Evolutionary conservation across 176 grass and related monocot species (phyloP), one percentile per base, ranked within the genome.

Genomic region (Thinopyrum elongatum): DNA sequence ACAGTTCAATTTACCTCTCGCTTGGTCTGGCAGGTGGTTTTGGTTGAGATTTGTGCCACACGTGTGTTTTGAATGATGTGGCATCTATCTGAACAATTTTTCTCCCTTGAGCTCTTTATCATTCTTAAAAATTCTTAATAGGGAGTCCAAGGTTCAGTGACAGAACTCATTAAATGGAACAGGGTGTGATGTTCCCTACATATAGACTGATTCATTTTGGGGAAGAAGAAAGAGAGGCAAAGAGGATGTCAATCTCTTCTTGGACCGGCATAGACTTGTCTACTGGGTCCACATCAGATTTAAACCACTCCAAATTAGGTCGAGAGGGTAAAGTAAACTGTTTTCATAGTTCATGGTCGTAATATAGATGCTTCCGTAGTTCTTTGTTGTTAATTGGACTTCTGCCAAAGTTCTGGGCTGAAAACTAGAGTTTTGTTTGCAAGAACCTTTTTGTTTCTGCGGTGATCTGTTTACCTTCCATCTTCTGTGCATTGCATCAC

Each of bases 1-100:
- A 74, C 41, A 74, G 41, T 74, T 74, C n/a, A 74, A 47, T 74
- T 74, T 74, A 27, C 70, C 39, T n/a, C 23, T 74, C 39, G 13
- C 11, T 46, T 74, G 12, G 70, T 46, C 42, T 74, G 70, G 42
- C 39, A 17, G 38, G 39, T 74, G 70, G 38, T 75, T 42, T 42
- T 25, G 59, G 35, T 28, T 46, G 70, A 74, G n/a, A 23, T 47
- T 44, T 74, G 70, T 13, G 13, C 23, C 39, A 74, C 71, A 28
- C 46, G 14, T 49, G 25, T 74, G 25, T 47, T 75, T 75, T 75
- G 26, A 75, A 47, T 75, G 72, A 30, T 30, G 72, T 75, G 72
- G 72, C 42, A 75, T 51, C 72, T 19, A 51, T 75, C 26, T 29
- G 72, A 44, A 51, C 42, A 75, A 19, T 51, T 75, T 75, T 49